These are phyloP conservation scores for Podospora didyma DNA, from an alignment of 495 filamentous ascomycete species.

Conservation along the genomic window DNA sequence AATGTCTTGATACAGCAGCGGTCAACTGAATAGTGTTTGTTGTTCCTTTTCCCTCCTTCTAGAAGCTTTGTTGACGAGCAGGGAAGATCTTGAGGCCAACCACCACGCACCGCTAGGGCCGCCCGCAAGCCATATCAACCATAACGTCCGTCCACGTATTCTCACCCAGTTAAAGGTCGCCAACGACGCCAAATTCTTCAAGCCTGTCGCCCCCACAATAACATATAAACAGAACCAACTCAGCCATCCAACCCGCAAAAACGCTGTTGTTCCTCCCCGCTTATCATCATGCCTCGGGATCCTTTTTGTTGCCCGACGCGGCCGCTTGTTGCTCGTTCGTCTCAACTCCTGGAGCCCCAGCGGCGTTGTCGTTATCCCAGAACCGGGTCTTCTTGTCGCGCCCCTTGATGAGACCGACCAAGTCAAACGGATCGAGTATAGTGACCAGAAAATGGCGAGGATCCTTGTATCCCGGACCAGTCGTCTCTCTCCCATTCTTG, in stretches of 20 bases:
- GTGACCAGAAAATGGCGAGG: slow-evolving; percentile 48
- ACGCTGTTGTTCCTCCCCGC: neutral
- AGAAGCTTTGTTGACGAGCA: neutral
- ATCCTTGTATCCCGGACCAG: slow-evolving; percentile 61
- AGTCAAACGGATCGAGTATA: slow-evolving; percentile 64
- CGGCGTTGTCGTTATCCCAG: slow-evolving; percentile 45
- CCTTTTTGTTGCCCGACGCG: neutral
- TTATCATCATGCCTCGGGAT: neutral
- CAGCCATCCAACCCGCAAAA: too few species aligned
- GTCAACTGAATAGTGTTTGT: neutral
- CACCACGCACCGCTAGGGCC: too few species aligned
- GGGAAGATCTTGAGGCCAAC: too few species aligned
- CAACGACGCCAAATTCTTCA: neutral
- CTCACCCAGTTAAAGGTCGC: too few species aligned
- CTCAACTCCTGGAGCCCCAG: slow-evolving; percentile 4
- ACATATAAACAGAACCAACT: too few species aligned
- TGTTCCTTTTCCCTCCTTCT: neutral
- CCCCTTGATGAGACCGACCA: slow-evolving; percentile 52
- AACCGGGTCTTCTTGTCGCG: slow-evolving; percentile 48
- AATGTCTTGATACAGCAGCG: neutral
- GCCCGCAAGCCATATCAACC: too few species aligned
- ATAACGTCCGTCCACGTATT: too few species aligned
- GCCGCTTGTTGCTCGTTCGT: slow-evolving; percentile 1
- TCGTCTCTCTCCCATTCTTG: slow-evolving; percentile 61
- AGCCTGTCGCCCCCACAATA: neutral